Evolutionary conservation across 441 rosid genomes (phyloP).

Genomic region (Kokia cookei): DNA sequence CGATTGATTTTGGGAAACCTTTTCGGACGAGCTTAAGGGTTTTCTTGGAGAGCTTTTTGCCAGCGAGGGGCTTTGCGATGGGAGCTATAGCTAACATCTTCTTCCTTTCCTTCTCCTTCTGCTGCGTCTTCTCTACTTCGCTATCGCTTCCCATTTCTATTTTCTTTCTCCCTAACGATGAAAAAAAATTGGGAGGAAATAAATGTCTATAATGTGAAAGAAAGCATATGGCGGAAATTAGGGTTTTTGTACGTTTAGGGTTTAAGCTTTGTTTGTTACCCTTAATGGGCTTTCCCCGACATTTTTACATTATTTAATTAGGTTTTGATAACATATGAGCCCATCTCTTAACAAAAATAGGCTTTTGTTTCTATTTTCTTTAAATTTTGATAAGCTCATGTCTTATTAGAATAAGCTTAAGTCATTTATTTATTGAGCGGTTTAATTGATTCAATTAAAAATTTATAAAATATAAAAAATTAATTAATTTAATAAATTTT

Average conservation of each 20-base stretch:
- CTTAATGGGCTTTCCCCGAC: background rate
- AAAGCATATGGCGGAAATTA: conserved; percentile 7
- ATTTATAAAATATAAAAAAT: too few species aligned
- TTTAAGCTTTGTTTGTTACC: background rate
- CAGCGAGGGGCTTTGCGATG: conserved; percentile 89
- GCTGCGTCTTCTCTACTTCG: conserved; percentile 65
- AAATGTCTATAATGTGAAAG: too few species aligned
- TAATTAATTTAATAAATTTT: too few species aligned
- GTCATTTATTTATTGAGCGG: too few species aligned
- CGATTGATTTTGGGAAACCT: conserved; percentile 28
- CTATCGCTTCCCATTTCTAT: conserved; percentile 74
- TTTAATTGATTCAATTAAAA: too few species aligned
- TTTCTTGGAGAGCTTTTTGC: conserved; percentile 81
- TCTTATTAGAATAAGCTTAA: background rate
- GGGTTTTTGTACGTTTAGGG: conserved; percentile 21
- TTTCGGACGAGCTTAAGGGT: conserved; percentile 86
- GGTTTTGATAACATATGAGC: background rate
- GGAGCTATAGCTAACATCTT: conserved; percentile 60
- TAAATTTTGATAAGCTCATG: background rate
- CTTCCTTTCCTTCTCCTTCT: conserved; percentile 63
- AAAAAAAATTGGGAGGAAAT: background rate
- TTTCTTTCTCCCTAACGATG: background rate
- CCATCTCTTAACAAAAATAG: background rate
- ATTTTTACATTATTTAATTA: background rate
- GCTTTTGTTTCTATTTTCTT: background rate